Conservation (phyloP, 1,284 basidiomycete genomes). For the Testicularia cyperi region DNA sequence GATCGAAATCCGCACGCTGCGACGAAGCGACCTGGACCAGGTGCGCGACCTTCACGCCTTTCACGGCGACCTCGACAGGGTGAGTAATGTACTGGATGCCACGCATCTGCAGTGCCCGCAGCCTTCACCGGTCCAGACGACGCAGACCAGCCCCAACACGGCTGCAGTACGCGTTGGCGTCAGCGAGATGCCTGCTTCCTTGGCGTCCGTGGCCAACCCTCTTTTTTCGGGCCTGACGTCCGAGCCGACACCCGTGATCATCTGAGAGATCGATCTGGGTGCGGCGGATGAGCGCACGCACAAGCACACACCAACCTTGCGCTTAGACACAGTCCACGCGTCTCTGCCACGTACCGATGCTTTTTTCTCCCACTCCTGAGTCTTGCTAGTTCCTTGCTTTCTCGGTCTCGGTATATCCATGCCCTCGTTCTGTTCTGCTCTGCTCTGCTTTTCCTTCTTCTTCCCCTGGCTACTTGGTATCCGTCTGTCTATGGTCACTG, state of each 20-base stretch:
- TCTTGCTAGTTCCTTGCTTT: too few species aligned
- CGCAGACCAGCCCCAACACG: conserved; percentile 14
- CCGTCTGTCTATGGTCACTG: too few species aligned
- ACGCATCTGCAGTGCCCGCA: conserved; percentile 8
- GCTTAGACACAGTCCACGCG: too few species aligned
- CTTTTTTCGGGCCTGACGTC: neutral
- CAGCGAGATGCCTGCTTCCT: neutral
- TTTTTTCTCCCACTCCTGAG: too few species aligned
- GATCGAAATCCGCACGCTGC: conserved; percentile 42
- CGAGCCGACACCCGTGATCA: too few species aligned
- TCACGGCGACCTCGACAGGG: conserved; percentile 52
- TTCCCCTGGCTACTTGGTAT: neutral
- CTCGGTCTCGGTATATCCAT: too few species aligned
- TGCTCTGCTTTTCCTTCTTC: neutral
- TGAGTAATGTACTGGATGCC: conserved; percentile 28
- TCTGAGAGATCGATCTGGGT: too few species aligned
- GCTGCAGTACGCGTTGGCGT: too few species aligned
- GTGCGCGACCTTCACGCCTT: conserved; percentile 53
- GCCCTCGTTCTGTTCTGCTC: too few species aligned
- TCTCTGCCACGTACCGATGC: too few species aligned
- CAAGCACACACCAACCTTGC: too few species aligned
- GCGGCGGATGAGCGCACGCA: too few species aligned
- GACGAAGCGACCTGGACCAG: conserved; percentile 50
- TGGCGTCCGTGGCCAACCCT: neutral
- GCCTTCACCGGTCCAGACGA: conserved; percentile 26